These are phyloP conservation scores for Pseudogymnoascus sp. DNA, from an alignment of 2,329 filamentous ascomycete genomes.

Conservation along the genomic window DNA sequence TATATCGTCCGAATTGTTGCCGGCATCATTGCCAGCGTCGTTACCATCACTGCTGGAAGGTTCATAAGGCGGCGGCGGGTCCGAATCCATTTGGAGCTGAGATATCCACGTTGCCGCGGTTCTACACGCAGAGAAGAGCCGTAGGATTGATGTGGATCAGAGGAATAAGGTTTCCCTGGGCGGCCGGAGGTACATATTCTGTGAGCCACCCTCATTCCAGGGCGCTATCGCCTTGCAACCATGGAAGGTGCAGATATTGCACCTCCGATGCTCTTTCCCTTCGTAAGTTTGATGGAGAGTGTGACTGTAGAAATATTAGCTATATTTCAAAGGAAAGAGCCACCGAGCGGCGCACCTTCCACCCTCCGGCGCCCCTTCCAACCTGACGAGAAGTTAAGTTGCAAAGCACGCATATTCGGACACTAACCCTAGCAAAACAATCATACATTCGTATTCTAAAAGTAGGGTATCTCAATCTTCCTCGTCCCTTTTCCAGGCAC, in stretches of 20 bases:
- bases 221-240: background rate
- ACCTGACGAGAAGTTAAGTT: too few species aligned
- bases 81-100: background rate
- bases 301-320: background rate
- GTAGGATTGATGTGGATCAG: background rate
- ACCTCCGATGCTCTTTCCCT: background rate
- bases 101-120: background rate
- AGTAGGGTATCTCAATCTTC: conserved; percentile 2
- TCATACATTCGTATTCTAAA: conserved; percentile 4
- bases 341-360: background rate
- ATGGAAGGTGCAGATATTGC: background rate
- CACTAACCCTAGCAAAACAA: background rate
- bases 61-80: background rate
- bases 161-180: background rate
- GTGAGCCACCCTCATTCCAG: background rate
- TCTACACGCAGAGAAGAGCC: background rate
- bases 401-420: background rate
- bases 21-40: background rate
- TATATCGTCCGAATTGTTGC: background rate
- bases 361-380: background rate
- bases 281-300: background rate
- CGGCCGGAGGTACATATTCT: background rate
- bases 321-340: background rate
- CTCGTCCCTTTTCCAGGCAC: background rate
- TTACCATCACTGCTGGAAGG: too few species aligned